Conservation (phyloP, 805 yeast genomes). For the Ogataea haglerorum region DNA sequence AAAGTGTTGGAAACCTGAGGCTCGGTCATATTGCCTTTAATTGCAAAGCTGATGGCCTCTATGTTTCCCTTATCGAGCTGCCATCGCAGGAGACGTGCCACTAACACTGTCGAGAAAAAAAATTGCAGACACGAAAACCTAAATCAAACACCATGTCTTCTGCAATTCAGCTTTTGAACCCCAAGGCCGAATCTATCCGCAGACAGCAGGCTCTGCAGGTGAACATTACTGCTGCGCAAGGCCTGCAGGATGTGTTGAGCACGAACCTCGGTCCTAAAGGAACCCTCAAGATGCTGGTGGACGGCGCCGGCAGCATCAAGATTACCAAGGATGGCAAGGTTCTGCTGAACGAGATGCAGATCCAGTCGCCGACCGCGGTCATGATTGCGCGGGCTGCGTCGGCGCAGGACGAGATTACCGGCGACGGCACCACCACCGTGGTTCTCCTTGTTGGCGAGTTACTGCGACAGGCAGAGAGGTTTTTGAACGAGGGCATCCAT, state of each 20-base stretch:
- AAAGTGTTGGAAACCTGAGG: background rate
- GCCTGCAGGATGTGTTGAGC: conserved; percentile 86
- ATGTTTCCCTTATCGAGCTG: conserved; percentile 14
- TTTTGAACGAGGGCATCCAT: conserved; percentile 89
- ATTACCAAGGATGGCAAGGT: conserved; percentile 97
- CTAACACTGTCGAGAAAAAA: conserved; percentile 11
- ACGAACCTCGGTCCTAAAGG: conserved; percentile 97
- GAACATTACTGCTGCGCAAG: conserved; percentile 94
- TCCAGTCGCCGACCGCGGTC: conserved; percentile 85
- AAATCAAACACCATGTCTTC: conserved; percentile 39
- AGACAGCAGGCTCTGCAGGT: conserved; percentile 94
- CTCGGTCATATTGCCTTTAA: background rate
- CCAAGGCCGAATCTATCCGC: conserved; percentile 96
- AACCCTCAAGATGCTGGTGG: conserved; percentile 92
- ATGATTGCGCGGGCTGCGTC: conserved; percentile 96
- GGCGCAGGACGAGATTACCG: conserved; percentile 98
- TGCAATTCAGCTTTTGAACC: conserved; percentile 84
- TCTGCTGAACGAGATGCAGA: conserved; percentile 91
- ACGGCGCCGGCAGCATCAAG: conserved; percentile 93
- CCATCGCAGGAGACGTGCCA: conserved; percentile 8
- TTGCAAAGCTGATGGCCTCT: background rate
- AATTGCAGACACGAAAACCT: conserved; percentile 16
- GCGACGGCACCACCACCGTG: conserved; percentile 97
- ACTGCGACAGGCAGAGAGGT: conserved; percentile 91
- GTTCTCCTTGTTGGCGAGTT: conserved; percentile 92